Conservation (phyloP, 2,329 filamentous ascomycete genomes). For the Aspergillus floridensis region DNA sequence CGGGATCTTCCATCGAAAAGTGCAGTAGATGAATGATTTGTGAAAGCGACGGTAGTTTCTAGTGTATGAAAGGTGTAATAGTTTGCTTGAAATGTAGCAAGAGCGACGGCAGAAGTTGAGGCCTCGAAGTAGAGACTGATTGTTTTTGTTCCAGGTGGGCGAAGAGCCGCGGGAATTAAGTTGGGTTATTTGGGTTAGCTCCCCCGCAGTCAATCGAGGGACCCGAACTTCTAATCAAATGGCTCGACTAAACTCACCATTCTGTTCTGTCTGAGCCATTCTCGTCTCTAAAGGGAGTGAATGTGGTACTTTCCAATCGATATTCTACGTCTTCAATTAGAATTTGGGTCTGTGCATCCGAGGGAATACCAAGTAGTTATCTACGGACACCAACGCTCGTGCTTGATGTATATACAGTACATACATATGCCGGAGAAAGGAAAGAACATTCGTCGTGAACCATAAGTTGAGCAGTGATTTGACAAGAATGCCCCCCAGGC, state of each 20-base stretch:
- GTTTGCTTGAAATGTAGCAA: background rate
- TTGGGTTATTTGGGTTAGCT: background rate
- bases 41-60: background rate
- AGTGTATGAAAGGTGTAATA: background rate
- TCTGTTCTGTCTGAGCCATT: no score
- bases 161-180: background rate
- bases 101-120: background rate
- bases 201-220: background rate
- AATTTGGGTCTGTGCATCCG: background rate
- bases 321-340: no score
- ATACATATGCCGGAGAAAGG: constrained; percentile 2
- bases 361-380: background rate
- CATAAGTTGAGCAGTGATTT: background rate
- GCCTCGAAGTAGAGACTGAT: background rate
- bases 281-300: no score
- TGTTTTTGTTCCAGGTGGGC: background rate
- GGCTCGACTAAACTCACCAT: no score
- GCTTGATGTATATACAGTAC: constrained; percentile 9
- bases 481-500: background rate
- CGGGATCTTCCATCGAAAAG: constrained; percentile 12
- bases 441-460: background rate
- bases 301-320: no score
- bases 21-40: background rate
- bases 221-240: background rate
- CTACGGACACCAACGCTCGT: background rate